Conservation (phyloP, 1,284 basidiomycete genomes). For the Ustilago crameri region DNA sequence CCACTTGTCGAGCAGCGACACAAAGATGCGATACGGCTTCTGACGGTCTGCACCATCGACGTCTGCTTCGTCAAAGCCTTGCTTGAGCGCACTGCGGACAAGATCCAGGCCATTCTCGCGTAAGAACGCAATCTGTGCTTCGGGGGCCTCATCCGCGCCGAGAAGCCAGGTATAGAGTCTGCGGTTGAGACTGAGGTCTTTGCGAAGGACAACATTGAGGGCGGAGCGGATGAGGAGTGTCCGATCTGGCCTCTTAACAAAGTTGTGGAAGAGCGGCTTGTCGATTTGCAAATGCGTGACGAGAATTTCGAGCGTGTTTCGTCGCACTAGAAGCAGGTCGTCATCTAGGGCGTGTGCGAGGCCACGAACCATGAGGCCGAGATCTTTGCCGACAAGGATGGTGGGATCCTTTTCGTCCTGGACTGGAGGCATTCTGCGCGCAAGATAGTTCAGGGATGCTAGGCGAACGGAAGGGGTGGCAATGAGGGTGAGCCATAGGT, state of each 20-base stretch:
- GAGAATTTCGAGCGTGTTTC: slow-evolving; percentile 61
- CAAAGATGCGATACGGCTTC: slow-evolving; percentile 91
- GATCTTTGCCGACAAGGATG: slow-evolving; percentile 75
- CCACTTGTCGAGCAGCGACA: slow-evolving; percentile 95
- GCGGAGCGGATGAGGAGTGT: slow-evolving; percentile 57
- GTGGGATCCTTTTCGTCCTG: slow-evolving; percentile 32
- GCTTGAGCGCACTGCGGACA: slow-evolving; percentile 44
- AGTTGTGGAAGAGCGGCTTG: slow-evolving; percentile 35
- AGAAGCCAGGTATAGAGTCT: slow-evolving; percentile 93
- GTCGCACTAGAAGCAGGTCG: slow-evolving; percentile 75
- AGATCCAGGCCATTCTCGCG: slow-evolving; percentile 41
- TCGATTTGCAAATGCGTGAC: slow-evolving; percentile 54
- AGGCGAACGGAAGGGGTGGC: slow-evolving; percentile 87
- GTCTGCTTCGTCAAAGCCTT: slow-evolving; percentile 31
- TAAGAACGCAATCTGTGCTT: slow-evolving; percentile 56
- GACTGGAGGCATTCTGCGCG: slow-evolving; percentile 76
- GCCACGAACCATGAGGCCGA: slow-evolving; percentile 90
- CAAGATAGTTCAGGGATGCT: slow-evolving; percentile 86
- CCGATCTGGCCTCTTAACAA: slow-evolving; percentile 40
- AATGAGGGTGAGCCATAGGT: slow-evolving; percentile 91
- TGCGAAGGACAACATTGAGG: slow-evolving; percentile 73
- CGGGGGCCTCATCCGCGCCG: slow-evolving; percentile 78
- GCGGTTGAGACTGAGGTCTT: slow-evolving; percentile 91
- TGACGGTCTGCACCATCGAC: slow-evolving; percentile 77
- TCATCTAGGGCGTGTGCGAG: slow-evolving; percentile 86